Conservation (phyloP, 106 monocot genomes). For the Gastrodia elata region DNA sequence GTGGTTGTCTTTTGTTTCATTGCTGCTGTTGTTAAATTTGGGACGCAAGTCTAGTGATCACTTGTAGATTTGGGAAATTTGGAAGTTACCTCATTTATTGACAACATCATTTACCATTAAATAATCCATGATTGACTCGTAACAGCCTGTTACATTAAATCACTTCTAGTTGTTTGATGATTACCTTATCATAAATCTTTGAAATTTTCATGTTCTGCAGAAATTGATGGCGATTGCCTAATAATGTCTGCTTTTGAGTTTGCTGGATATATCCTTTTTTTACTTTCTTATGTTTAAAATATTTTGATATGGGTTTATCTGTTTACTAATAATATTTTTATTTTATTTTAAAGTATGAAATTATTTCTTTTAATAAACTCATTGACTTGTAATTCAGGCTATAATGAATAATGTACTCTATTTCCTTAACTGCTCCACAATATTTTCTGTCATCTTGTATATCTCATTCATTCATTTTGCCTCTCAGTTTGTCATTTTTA, state of each 20-base stretch:
- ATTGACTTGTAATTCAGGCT: neutral
- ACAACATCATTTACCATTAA: neutral
- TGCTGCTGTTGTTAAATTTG: neutral
- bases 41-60: neutral
- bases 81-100: neutral
- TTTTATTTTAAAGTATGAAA: neutral
- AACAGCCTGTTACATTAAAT: neutral
- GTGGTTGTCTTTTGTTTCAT: neutral
- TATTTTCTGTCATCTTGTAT: neutral
- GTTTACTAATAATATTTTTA: neutral
- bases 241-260: neutral
- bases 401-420: neutral
- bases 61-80: slow-evolving; percentile 1
- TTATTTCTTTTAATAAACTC: neutral
- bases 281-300: neutral
- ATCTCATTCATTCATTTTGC: neutral
- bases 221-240: neutral
- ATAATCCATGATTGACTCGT: neutral
- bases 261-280: neutral
- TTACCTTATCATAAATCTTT: neutral
- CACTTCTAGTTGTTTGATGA: neutral
- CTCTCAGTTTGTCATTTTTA: neutral
- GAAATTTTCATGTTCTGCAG: neutral
- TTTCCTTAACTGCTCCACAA: neutral
- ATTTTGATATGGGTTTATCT: neutral